Evolutionary conservation across 1,284 basidiomycete genomes (phyloP).

Genomic region (Cryptococcus floricola): DNA sequence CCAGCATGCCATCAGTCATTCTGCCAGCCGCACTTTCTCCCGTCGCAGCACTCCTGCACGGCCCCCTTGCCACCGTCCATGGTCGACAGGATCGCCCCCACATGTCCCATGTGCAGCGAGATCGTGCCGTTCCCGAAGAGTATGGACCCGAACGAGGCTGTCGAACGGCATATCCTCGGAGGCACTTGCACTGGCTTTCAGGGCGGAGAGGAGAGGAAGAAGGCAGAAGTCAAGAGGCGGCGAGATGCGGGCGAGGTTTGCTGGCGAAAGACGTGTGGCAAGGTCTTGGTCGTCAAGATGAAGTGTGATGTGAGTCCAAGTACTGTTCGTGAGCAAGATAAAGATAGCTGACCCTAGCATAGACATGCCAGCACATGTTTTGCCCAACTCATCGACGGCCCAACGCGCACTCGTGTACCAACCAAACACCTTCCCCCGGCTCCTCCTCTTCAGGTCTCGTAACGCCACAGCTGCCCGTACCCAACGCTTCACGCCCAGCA

Average conservation of each 20-base stretch:
- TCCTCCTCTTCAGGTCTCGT: conserved; percentile 14
- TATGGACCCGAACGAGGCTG: conserved; percentile 41
- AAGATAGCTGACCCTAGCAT: not conserved
- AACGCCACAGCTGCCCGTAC: conserved; percentile 21
- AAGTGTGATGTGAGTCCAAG: conserved; percentile 38
- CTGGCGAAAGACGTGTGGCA: conserved; percentile 41
- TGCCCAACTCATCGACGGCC: conserved; percentile 41
- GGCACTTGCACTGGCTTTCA: conserved; percentile 40
- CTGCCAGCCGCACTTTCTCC: conserved; percentile 48
- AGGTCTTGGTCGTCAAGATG: conserved; percentile 46
- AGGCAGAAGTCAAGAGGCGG: conserved; percentile 33
- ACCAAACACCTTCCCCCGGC: conserved; percentile 12
- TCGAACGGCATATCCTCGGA: conserved; percentile 42
- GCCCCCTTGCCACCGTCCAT: conserved; percentile 43
- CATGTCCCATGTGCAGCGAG: conserved; percentile 45
- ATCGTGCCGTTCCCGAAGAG: conserved; percentile 33
- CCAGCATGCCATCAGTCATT: conserved; percentile 46
- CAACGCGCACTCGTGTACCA: conserved; percentile 32
- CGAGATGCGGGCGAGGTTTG: conserved; percentile 46
- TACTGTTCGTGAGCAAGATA: not conserved
- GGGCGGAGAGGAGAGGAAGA: conserved; percentile 41
- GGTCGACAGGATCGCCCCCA: conserved; percentile 46
- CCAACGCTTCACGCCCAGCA: conserved; percentile 2
- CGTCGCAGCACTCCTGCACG: conserved; percentile 40
- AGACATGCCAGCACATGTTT: conserved; percentile 37